Conservation (phyloP, 495 filamentous ascomycete genomes). For the Neurospora africana region DNA sequence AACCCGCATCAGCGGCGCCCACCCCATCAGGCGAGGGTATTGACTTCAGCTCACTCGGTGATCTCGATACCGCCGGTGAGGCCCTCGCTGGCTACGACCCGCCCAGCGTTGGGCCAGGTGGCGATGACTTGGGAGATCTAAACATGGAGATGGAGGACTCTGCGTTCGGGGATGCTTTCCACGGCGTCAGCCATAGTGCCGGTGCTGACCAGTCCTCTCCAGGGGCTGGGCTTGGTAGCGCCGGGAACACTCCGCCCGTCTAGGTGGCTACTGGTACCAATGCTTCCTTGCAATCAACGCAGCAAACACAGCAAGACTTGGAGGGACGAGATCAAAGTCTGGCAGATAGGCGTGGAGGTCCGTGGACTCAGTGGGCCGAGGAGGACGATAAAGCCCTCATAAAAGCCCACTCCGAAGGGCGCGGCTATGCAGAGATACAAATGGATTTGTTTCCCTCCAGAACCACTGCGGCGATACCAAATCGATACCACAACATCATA, state of each 20-base stretch:
- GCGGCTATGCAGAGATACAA: background rate
- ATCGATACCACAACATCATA: no score
- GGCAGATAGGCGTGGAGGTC: background rate
- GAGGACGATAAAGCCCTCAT: background rate
- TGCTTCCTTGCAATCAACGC: background rate
- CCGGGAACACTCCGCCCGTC: background rate
- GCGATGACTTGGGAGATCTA: conserved; percentile 30
- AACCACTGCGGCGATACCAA: background rate
- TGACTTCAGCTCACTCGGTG: conserved; percentile 43
- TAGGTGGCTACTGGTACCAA: background rate
- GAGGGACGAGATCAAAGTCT: background rate
- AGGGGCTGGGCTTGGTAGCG: background rate
- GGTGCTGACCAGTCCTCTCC: background rate
- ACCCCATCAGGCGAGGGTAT: conserved; percentile 22
- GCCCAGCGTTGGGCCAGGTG: conserved; percentile 21
- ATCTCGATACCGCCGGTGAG: conserved; percentile 41
- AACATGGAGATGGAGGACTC: conserved; percentile 43
- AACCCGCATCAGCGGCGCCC: conserved; percentile 26
- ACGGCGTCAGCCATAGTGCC: conserved; percentile 29
- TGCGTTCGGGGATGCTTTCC: conserved; percentile 47
- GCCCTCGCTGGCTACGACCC: conserved; percentile 33
- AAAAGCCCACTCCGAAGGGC: background rate
- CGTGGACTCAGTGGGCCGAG: background rate
- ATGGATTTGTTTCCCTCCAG: background rate
- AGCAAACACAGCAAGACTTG: background rate